Conservation (phyloP, 164 flowering plant genomes). For the Liquidambar formosana region DNA sequence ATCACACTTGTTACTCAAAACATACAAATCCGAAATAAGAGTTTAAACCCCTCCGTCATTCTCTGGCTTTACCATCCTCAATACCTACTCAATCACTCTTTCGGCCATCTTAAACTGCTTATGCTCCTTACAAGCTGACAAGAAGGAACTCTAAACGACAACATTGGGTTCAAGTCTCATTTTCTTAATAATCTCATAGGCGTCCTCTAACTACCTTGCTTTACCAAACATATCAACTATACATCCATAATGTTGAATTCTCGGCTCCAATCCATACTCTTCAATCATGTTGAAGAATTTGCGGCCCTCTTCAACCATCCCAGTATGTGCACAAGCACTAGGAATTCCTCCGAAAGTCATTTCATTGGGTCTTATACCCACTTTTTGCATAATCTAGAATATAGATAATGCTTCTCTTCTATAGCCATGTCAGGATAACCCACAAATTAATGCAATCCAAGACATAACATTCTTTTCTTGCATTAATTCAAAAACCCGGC, state of each 20-base stretch:
- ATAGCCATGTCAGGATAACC: constrained; percentile 44
- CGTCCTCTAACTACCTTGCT: constrained; percentile 61
- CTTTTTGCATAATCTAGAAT: constrained; percentile 44
- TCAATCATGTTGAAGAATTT: constrained; percentile 41
- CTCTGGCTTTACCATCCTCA: constrained; percentile 44
- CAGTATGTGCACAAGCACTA: constrained; percentile 53
- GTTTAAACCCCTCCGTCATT: constrained; percentile 64
- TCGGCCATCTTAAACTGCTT: constrained; percentile 61
- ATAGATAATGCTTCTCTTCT: constrained; percentile 39
- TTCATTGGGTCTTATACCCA: constrained; percentile 48
- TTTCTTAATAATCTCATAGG: constrained; percentile 45
- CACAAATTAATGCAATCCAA: constrained; percentile 64
- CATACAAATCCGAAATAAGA: constrained; percentile 55
- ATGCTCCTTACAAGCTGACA: constrained; percentile 62
- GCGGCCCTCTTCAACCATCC: constrained; percentile 47
- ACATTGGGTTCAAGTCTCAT: constrained; percentile 61
- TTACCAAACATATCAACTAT: constrained; percentile 65
- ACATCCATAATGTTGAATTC: constrained; percentile 68
- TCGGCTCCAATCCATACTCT: constrained; percentile 40
- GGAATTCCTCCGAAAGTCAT: constrained; percentile 57
- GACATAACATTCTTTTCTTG: constrained; percentile 42
- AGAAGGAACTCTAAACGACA: constrained; percentile 57
- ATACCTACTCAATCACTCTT: constrained; percentile 48
- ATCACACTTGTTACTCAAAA: constrained; percentile 52
- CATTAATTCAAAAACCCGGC: constrained; percentile 39